These are phyloP conservation scores for Mycena crocata DNA, from an alignment of 768 basidiomycete genomes.

Conservation along the genomic window DNA sequence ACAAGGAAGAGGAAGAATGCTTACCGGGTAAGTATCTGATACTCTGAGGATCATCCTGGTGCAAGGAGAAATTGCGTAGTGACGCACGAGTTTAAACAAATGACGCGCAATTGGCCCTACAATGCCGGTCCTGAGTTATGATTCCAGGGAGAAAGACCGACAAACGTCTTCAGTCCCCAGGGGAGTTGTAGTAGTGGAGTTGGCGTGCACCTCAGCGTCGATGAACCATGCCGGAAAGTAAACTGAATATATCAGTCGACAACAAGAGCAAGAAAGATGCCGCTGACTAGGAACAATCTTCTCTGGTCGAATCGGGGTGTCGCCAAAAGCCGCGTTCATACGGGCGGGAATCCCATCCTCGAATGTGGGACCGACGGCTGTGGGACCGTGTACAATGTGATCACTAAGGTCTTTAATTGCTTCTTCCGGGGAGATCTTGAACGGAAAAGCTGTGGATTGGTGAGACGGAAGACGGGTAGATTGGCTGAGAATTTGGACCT, in stretches of 20 bases:
- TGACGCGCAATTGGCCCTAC: constrained; percentile 44
- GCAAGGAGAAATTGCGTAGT: constrained; percentile 13
- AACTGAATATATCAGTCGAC: constrained; percentile 57
- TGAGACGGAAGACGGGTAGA: background rate
- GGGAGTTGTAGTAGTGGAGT: constrained; percentile 39
- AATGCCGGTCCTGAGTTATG: constrained; percentile 7
- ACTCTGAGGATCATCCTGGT: constrained; percentile 31
- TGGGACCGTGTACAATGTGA: background rate
- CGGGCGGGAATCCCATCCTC: background rate
- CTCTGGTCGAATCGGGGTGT: background rate
- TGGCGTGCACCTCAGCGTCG: constrained; percentile 62
- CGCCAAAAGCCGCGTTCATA: background rate
- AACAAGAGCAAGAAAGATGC: constrained; percentile 47
- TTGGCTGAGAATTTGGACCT: constrained; percentile 3
- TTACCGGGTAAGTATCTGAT: constrained; percentile 62
- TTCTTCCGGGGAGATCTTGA: constrained; percentile 15
- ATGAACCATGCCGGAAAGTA: constrained; percentile 77
- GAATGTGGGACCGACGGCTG: background rate
- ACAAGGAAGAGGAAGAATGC: background rate
- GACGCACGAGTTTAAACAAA: constrained; percentile 62
- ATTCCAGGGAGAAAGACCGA: background rate
- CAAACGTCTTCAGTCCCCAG: constrained; percentile 39
- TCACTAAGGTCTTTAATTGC: background rate
- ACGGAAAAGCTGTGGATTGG: constrained; percentile 22
- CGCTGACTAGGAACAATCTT: constrained; percentile 43